Base-by-base conservation (phyloP, 495 filamentous ascomycete genomes). In the Talaromyces adpressus region DNA sequence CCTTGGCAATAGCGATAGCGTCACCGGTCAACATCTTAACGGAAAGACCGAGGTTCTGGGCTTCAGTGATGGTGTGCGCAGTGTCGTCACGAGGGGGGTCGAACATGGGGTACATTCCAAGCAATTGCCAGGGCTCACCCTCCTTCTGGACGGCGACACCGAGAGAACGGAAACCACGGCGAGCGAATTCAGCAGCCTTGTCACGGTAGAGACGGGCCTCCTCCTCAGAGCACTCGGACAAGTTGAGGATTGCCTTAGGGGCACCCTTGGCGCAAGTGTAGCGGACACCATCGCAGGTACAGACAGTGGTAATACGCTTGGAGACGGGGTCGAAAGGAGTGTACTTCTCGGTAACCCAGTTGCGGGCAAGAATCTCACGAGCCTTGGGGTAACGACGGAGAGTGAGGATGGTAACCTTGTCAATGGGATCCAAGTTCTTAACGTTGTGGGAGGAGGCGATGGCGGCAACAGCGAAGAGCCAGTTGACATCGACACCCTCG, bases 1-100 rank as follows among this genome's bases (percentile, higher is more conserved):
- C 87, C 78, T 90, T 90, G 66, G 87, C 87, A 70, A 89, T 90
- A 72, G 87, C 87, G 69, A 90, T 88, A 61, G 87, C 87, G 72
- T 90, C 87, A 87, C 87, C 87, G 78, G 87, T 90, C 69, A 90
- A 75, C 87, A 90, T 90, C 83, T 90, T 90, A 65, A 90, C 87
- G 66, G 82, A 84, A 47, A 90, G 85, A 85, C 87, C 87, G 62
- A 90, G 86, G 73, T 84, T 81, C 76, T 90, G 87, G 72, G 87
- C 87, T 77, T 90, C 87, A 69, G 86, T 82, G 70, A 90, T 90
- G 72, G 87, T 90, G 77, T 89, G 86, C 67, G 87, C 87, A 67
- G 87, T 90, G 71, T 90, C 87, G 69, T 90, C 87, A 82, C 87
- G 86, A 62, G 87, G 87, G 70, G 87, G 87, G 68, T 90, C 87